A percentile compares a stretch with the other conserved stretches of the same genome.
Conservation (phyloP, 306 rosid species). For the Dalbergia oliveri region DNA sequence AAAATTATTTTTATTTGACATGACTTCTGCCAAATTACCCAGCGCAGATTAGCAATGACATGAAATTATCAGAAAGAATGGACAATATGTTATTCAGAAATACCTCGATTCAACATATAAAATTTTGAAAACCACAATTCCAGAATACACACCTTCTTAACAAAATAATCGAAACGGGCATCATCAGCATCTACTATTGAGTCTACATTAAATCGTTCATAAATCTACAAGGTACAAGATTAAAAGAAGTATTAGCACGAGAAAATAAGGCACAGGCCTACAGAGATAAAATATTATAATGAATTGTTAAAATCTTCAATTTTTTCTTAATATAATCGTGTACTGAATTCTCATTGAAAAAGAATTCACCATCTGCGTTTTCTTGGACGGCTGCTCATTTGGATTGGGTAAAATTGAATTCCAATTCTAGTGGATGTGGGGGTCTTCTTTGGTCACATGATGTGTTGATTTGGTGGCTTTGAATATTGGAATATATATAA, state of each 20-base stretch:
- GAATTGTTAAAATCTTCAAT: too few species aligned
- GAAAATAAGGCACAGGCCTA: constrained; percentile 14
- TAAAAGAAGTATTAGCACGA: constrained; percentile 36
- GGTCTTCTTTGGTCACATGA: too few species aligned
- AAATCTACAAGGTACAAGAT: constrained; percentile 64
- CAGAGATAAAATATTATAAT: not conserved
- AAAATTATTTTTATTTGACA: constrained; percentile 30
- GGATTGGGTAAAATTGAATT: too few species aligned
- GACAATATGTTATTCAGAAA: not conserved
- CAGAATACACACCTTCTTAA: constrained; percentile 67
- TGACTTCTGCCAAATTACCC: constrained; percentile 23
- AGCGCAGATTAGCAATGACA: constrained; percentile 4
- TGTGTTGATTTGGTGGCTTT: too few species aligned
- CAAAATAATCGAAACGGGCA: constrained; percentile 89
- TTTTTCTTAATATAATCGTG: too few species aligned
- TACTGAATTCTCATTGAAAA: too few species aligned
- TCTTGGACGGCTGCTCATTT: too few species aligned
- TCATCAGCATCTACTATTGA: constrained; percentile 75
- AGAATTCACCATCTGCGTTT: too few species aligned
- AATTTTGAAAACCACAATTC: constrained; percentile 15
- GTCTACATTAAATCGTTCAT: constrained; percentile 71
- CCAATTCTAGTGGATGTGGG: too few species aligned
- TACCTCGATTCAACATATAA: constrained; percentile 19
- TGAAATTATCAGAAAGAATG: constrained; percentile 27
- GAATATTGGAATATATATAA: too few species aligned